Evolutionary conservation across 352 stramenopile species (phyloP).

Genomic region (Globisporangium alternatum): DNA sequence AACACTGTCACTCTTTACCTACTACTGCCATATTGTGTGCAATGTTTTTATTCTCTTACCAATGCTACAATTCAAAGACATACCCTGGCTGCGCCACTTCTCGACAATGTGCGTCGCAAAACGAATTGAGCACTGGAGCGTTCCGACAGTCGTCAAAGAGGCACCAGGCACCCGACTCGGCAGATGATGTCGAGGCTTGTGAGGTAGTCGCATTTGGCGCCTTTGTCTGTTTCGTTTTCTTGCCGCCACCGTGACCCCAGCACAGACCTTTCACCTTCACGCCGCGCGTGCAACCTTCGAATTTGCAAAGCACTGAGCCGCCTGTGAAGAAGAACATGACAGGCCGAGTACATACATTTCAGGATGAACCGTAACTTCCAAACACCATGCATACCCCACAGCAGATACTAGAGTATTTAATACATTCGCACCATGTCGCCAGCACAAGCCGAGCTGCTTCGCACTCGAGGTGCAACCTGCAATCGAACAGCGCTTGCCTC

Average conservation of each 20-base stretch:
- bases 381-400: slow-evolving; percentile 6
- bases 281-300: slow-evolving; percentile 22
- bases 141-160: slow-evolving; percentile 5
- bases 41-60: too few relatives aligned
- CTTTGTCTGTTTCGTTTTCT: slow-evolving; percentile 1
- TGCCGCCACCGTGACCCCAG: slow-evolving; percentile 11
- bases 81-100: not conserved
- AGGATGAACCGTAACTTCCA: too few relatives aligned
- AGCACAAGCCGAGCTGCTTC: slow-evolving; percentile 27
- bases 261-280: slow-evolving; percentile 28
- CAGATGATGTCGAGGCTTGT: too few relatives aligned
- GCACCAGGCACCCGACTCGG: not conserved
- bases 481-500: slow-evolving; percentile 34
- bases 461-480: slow-evolving; percentile 28
- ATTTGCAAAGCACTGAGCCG: slow-evolving; percentile 25
- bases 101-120: not conserved
- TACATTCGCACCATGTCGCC: slow-evolving; percentile 18
- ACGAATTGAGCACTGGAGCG: not conserved
- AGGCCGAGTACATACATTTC: not conserved
- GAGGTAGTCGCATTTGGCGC: not conserved
- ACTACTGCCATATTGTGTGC: too few relatives aligned
- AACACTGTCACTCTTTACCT: too few relatives aligned
- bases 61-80: slow-evolving; percentile 5
- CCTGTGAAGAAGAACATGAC: slow-evolving; percentile 8
- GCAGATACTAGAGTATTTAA: too few relatives aligned